Percentiles rank a stretch among this genome's conserved stretches.
phyloP scores from a whole-genome alignment of 352 stramenopile species.

The Pythium dissotocum region DNA sequence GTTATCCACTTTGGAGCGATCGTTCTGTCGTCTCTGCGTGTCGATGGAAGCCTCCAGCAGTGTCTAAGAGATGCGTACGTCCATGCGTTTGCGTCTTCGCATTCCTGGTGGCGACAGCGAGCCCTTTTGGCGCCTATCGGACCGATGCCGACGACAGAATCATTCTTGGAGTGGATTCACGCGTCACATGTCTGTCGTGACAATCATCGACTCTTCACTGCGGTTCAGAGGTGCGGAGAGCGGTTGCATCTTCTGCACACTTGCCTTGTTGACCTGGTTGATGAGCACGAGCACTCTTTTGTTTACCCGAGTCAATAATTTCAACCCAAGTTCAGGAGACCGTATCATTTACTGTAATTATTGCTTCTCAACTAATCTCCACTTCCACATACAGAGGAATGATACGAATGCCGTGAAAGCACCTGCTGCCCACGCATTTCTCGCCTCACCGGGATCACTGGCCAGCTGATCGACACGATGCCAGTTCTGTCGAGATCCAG shows the following conservation, averaged over 20 bases:
- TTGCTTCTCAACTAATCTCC: no score
- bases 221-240: conserved; percentile 6
- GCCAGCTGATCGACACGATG: no score
- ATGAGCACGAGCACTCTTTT: conserved; percentile 23
- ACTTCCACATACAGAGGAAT: no score
- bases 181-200: not conserved
- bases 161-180: conserved; percentile 12
- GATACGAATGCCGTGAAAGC: no score
- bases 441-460: no score
- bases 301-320: not conserved
- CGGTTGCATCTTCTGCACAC: conserved; percentile 8
- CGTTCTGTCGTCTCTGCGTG: conserved; percentile 1
- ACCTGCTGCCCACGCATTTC: no score
- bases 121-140: conserved; percentile 1
- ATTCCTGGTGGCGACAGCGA: conserved; percentile 16
- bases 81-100: conserved; percentile 5
- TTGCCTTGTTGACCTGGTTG: conserved; percentile 13
- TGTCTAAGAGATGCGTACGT: conserved; percentile 12
- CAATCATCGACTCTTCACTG: not conserved
- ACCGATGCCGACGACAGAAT: not conserved
- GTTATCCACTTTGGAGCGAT: conserved; percentile 11
- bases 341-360: no score
- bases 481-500: no score
- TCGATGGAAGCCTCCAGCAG: conserved; percentile 1
- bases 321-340: no score